phyloP scores from a whole-genome alignment of 2,329 filamentous ascomycete species.

The Dactylellina leptospora region DNA sequence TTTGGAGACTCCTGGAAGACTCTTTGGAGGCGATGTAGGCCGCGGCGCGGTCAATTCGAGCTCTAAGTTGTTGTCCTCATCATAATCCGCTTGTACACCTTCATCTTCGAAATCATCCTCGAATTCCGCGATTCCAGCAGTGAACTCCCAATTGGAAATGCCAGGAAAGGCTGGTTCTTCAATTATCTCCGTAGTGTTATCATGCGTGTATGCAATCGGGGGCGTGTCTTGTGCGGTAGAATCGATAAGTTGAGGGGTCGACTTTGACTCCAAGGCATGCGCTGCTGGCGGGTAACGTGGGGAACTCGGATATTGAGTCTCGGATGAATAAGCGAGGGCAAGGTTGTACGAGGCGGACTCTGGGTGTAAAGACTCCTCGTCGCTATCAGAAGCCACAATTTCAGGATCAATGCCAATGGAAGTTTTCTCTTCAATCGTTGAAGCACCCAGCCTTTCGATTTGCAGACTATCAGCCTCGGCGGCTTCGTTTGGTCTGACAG shows the following conservation, averaged over 20 bases:
- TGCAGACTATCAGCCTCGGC: too few relatives aligned
- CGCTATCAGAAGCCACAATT: not conserved
- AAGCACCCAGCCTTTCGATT: too few relatives aligned
- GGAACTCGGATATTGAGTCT: not conserved
- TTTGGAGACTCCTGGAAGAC: constrained; percentile 26
- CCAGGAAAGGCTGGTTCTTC: not conserved
- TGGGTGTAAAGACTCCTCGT: not conserved
- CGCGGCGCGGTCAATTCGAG: not conserved
- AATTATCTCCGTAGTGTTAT: not conserved
- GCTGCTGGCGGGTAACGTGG: too few relatives aligned
- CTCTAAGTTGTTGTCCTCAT: constrained; percentile 1
- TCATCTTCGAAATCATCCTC: constrained; percentile 50
- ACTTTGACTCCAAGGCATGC: too few relatives aligned
- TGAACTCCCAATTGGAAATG: not conserved
- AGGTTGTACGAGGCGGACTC: not conserved
- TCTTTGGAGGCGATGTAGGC: constrained; percentile 23
- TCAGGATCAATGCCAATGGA: too few relatives aligned
- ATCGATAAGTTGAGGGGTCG: too few relatives aligned
- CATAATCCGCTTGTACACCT: constrained; percentile 27
- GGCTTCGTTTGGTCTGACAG: too few relatives aligned
- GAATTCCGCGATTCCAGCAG: not conserved
- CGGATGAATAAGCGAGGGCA: not conserved
- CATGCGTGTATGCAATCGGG: not conserved
- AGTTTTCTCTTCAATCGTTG: too few relatives aligned
- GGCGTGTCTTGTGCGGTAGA: too few relatives aligned